Base-by-base conservation (phyloP, 306 rosid species). In the Quercus variabilis region DNA sequence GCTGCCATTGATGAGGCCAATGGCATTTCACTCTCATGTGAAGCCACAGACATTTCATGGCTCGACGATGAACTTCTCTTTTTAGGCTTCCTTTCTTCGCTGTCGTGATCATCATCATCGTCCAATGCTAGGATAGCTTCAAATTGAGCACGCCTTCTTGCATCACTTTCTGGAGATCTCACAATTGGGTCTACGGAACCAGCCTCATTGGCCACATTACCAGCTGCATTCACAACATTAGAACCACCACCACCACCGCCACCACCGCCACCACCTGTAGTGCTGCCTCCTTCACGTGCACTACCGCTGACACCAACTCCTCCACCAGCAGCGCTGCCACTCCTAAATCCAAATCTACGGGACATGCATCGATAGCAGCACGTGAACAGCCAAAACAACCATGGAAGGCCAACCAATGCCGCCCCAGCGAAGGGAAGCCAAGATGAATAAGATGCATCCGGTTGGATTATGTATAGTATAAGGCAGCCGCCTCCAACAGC, bases 361-460 rank as follows among this genome's bases (percentile, higher is more conserved):
- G 93, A 87, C 57, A 90, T 11, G 41, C 91, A 8, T 77, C 97
- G 83, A 49, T 94, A 92, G 19, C 91, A 5, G 85, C 83, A 89
- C 1, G 98, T 94, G 31, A 89, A 43, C 13, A 87, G 6, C 97
- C 98, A 94, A 73, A 92, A 94, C 35, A 86, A 71, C 97, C 98
- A 94, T n/a, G 98, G 98, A 67, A 94, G 83, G 60, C 93, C 85
- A 70, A 94, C 89, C 82, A 94, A 77, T 1, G 86, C 9, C 23
- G 90, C 88, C 30, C 98, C 98, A 0, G 43, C 76, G 11, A 72
- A 8, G 1, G 94, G 91, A 46, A 94, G 71, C 98, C 92, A 90
- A 0, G 90, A 20, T 0, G 83, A 8, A 4, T 79, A 18, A 55
- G 72, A 51, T 2, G 89, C 31, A 4, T 89, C 85, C 20, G 97